Conservation (phyloP, 2,329 filamentous ascomycete species). For the Microsporum audouinii region DNA sequence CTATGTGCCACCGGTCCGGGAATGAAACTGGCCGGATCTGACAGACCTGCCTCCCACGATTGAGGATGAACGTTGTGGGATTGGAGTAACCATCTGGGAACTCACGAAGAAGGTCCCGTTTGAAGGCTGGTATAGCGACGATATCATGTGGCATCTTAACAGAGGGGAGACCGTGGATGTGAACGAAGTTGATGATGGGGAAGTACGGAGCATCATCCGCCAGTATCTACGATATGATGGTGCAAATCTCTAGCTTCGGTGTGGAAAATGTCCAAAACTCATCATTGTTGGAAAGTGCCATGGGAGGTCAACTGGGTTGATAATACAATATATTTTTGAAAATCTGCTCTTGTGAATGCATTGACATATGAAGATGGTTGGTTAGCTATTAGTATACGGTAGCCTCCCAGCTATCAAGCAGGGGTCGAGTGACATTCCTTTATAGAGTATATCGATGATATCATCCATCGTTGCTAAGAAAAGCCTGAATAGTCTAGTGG, state of each 20-base stretch:
- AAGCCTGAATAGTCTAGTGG: too few species aligned
- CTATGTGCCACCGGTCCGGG: slow-evolving; percentile 9
- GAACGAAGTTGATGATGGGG: slow-evolving; percentile 10
- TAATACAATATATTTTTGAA: too few species aligned
- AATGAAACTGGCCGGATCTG: slow-evolving; percentile 10
- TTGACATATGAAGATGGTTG: too few species aligned
- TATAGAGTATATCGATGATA: too few species aligned
- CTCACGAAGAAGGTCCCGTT: slow-evolving; percentile 8
- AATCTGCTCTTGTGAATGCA: too few species aligned
- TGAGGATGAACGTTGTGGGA: slow-evolving; percentile 9
- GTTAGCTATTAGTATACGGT: too few species aligned
- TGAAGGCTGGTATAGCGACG: slow-evolving; percentile 10
- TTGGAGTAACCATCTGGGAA: slow-evolving; percentile 9
- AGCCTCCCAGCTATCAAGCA: too few species aligned
- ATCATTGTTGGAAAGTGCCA: too few species aligned
- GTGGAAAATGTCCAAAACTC: too few species aligned
- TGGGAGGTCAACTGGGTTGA: too few species aligned
- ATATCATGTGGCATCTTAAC: slow-evolving; percentile 9
- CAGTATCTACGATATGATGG: slow-evolving; percentile 10
- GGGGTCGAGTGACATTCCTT: too few species aligned
- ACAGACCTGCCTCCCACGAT: slow-evolving; percentile 10
- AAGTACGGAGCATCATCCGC: slow-evolving; percentile 6
- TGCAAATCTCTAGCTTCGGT: slow-evolving; percentile 7
- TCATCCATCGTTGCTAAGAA: too few species aligned
- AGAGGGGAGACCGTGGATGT: slow-evolving; percentile 10